A percentile compares a stretch with the other conserved stretches of the same genome.
phyloP scores from a whole-genome alignment of 441 rosid species.

The Gossypium aridum region DNA sequence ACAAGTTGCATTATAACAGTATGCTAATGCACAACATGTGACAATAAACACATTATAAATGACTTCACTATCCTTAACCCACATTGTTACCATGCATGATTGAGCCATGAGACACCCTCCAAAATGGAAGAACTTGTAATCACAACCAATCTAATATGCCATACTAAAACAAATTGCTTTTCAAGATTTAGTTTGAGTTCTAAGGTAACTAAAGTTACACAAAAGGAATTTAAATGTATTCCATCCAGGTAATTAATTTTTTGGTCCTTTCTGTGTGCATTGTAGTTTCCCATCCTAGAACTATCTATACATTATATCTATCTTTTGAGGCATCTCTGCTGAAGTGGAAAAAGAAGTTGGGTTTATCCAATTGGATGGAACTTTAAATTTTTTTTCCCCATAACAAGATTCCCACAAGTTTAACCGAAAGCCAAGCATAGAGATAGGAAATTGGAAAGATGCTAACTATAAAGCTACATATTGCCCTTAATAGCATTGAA shows the following conservation, averaged over 20 bases:
- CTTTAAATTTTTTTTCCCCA: conserved; percentile 22
- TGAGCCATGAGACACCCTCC: neutral
- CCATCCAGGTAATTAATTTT: neutral
- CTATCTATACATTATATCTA: conserved; percentile 12
- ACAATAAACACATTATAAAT: neutral
- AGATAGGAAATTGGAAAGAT: neutral
- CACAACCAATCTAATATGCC: no score
- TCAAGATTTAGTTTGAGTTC: no score
- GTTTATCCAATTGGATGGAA: conserved; percentile 31
- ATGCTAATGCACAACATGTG: conserved; percentile 12
- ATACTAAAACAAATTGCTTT: no score
- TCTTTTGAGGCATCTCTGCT: conserved; percentile 26
- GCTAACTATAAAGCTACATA: neutral
- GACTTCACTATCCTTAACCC: conserved; percentile 5
- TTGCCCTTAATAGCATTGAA: conserved; percentile 4
- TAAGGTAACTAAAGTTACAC: neutral
- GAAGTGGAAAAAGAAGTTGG: conserved; percentile 30
- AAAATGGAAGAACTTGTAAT: neutral
- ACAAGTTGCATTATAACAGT: conserved; percentile 5
- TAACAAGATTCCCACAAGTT: conserved; percentile 30
- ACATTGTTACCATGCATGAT: neutral
- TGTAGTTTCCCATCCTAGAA: neutral
- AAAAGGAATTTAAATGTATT: neutral
- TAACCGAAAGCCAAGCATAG: conserved; percentile 26
- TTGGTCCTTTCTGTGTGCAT: neutral